These are phyloP conservation scores for Cymbidium sinense DNA, from an alignment of 106 monocot species.

Conservation along the genomic window DNA sequence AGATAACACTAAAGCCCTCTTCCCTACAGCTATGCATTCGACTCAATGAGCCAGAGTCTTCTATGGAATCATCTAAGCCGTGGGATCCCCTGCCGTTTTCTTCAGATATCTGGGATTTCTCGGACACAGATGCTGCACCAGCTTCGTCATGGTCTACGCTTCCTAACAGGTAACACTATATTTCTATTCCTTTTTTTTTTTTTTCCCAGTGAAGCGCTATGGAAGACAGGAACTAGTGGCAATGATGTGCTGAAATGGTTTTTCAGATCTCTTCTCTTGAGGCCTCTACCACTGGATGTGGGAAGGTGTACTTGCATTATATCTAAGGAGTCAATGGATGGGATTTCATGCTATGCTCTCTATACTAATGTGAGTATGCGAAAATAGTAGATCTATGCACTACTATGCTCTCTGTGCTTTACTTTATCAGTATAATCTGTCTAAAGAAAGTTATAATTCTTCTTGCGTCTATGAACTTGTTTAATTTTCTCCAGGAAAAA, in stretches of 20 bases:
- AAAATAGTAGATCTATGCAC: not conserved
- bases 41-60: slow-evolving; percentile 19
- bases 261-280: slow-evolving; percentile 44
- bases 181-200: not conserved
- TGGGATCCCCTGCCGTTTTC: slow-evolving; percentile 12
- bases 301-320: slow-evolving; percentile 62
- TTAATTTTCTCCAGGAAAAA: too few relatives aligned
- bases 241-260: not conserved
- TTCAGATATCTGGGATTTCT: slow-evolving; percentile 53
- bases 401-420: not conserved
- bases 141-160: slow-evolving; percentile 72
- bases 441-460: not conserved
- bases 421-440: not conserved
- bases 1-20: slow-evolving; percentile 10
- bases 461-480: too few relatives aligned
- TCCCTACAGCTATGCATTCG: slow-evolving; percentile 47
- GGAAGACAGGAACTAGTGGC: too few relatives aligned
- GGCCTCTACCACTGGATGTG: slow-evolving; percentile 58
- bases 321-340: slow-evolving; percentile 29
- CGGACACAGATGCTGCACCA: slow-evolving; percentile 62
- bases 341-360: slow-evolving; percentile 42
- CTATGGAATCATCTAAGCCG: not conserved
- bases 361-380: slow-evolving; percentile 46
- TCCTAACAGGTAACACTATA: slow-evolving; percentile 33
- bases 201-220: not conserved